phyloP scores from a whole-genome alignment of 1,284 basidiomycete genomes.

The Serendipita sp. region DNA sequence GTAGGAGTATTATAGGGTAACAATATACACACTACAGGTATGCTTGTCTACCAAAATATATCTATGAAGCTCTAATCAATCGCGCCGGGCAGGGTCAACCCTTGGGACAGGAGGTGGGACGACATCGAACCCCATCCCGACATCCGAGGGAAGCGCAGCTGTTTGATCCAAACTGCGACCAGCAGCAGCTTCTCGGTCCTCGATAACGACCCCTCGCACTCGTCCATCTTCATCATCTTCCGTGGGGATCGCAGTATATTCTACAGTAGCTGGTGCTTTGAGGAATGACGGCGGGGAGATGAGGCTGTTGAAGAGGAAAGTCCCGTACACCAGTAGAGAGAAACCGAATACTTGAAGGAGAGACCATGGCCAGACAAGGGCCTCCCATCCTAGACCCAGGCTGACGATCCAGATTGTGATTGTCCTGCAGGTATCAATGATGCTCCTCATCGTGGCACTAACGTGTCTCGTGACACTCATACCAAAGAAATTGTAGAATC shows the following conservation, averaged over 20 bases:
- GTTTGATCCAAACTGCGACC: constrained; percentile 50
- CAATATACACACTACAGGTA: too few species aligned
- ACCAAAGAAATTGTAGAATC: constrained; percentile 95
- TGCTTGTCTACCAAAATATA: too few species aligned
- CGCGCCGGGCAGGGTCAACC: constrained; percentile 4
- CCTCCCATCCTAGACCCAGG: constrained; percentile 85
- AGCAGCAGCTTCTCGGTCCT: constrained; percentile 36
- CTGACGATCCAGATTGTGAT: constrained; percentile 85
- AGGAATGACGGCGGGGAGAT: constrained; percentile 49
- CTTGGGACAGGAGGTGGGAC: constrained; percentile 14
- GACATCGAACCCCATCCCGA: constrained; percentile 18
- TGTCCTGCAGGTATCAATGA: constrained; percentile 93
- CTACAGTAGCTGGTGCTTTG: constrained; percentile 24
- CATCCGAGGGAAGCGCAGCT: constrained; percentile 48
- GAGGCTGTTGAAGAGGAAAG: constrained; percentile 68
- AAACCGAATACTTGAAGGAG: constrained; percentile 84
- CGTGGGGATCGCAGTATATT: constrained; percentile 18
- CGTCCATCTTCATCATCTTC: constrained; percentile 15
- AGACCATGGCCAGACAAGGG: constrained; percentile 67
- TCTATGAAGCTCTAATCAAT: neutral
- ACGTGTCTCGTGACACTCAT: constrained; percentile 83
- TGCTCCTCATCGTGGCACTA: constrained; percentile 75
- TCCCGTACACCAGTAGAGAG: constrained; percentile 57
- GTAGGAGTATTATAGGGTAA: too few species aligned
- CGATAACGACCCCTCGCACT: constrained; percentile 18